Conservation (phyloP, 768 basidiomycete genomes). For the Podaxis sp. region DNA sequence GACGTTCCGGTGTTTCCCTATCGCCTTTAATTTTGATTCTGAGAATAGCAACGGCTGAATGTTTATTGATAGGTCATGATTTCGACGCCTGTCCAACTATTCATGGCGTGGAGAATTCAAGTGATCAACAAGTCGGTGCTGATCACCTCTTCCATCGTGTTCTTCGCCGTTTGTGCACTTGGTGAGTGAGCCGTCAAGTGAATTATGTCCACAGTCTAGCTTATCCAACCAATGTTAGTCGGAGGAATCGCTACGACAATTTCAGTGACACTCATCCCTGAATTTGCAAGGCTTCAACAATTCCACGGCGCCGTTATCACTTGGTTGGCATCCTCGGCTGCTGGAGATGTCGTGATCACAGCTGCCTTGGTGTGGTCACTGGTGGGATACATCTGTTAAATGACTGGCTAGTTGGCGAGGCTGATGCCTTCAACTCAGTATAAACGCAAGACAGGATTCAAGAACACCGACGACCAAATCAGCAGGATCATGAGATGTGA, state of each 20-base stretch:
- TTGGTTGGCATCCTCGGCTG: constrained; percentile 46
- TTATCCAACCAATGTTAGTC: background rate
- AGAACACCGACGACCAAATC: constrained; percentile 40
- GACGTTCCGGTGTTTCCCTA: background rate
- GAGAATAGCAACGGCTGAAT: background rate
- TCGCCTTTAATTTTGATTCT: background rate
- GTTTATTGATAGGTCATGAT: constrained; percentile 30
- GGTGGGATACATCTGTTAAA: constrained; percentile 28
- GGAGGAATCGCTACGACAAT: constrained; percentile 7
- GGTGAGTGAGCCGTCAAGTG: constrained; percentile 22
- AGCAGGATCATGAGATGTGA: constrained; percentile 28
- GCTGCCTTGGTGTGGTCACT: constrained; percentile 38
- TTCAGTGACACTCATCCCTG: constrained; percentile 8
- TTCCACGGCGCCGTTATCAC: constrained; percentile 32
- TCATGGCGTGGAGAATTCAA: constrained; percentile 40
- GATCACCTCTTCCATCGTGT: constrained; percentile 26
- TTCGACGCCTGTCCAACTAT: constrained; percentile 40
- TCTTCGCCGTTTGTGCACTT: constrained; percentile 30
- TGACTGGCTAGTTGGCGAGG: constrained; percentile 26
- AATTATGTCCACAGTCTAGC: background rate
- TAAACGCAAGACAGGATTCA: constrained; percentile 39
- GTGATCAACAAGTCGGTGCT: constrained; percentile 29
- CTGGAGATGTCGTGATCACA: constrained; percentile 49
- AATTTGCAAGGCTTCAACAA: constrained; percentile 21
- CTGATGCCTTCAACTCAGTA: constrained; percentile 24